phyloP scores from a whole-genome alignment of 2,329 filamentous ascomycete genomes.

The Fusarium sp. region DNA sequence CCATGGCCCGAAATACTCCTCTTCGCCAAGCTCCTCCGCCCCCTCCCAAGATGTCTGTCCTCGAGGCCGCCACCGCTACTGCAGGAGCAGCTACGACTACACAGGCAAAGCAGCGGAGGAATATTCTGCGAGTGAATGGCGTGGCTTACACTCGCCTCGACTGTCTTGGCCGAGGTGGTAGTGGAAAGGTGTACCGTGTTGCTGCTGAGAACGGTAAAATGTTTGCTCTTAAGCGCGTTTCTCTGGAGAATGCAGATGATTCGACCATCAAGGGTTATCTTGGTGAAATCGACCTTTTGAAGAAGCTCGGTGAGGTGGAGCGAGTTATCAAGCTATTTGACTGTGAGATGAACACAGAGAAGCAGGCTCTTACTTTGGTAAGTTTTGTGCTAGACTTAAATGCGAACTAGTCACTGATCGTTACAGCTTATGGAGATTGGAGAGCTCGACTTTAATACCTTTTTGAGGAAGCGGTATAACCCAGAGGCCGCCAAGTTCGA shows the following conservation, averaged over 20 bases:
- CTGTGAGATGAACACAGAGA: conserved; percentile 93
- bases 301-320: conserved; percentile 85
- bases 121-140: conserved; percentile 88
- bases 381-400: conserved; percentile 55
- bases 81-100: conserved; percentile 83
- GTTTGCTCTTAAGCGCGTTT: conserved; percentile 93
- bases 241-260: conserved; percentile 90
- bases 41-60: conserved; percentile 94
- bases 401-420: conserved; percentile 38
- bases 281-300: conserved; percentile 92
- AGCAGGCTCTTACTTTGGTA: conserved; percentile 87
- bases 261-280: conserved; percentile 87
- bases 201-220: conserved; percentile 98
- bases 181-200: conserved; percentile 93
- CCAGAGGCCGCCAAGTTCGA: conserved; percentile 83
- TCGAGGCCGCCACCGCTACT: conserved; percentile 89
- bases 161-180: conserved; percentile 91
- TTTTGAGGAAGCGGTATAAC: conserved; percentile 80
- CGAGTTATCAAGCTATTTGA: conserved; percentile 92
- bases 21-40: conserved; percentile 82
- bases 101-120: conserved; percentile 80
- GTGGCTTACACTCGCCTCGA: conserved; percentile 92
- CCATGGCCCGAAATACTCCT: conserved; percentile 76
- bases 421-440: conserved; percentile 93
- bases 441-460: conserved; percentile 90